A percentile compares a stretch with the other conserved stretches of the same genome.
phyloP scores from a whole-genome alignment of 805 yeast species.

The Starmerella kuoi region DNA sequence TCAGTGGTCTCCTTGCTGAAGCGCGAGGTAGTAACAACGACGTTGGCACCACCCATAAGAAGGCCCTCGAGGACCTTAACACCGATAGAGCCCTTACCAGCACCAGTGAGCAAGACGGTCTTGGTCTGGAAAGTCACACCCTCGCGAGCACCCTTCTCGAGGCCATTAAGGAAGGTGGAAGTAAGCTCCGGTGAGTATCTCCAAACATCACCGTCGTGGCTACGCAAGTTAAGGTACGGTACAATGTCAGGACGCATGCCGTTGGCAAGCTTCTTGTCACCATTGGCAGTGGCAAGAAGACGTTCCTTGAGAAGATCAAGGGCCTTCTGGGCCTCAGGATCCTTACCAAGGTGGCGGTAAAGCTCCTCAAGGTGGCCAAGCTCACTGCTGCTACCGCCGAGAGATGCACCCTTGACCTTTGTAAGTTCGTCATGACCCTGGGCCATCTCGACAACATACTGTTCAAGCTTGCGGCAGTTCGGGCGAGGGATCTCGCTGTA shows the following conservation, averaged over 20 bases:
- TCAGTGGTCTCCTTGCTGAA: conserved; percentile 90
- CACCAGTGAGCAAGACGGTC: conserved; percentile 89
- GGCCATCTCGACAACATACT: conserved; percentile 93
- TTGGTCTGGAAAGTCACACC: conserved; percentile 85
- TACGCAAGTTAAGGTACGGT: conserved; percentile 89
- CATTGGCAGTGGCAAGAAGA: conserved; percentile 6
- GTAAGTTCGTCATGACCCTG: conserved; percentile 74
- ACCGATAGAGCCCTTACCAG: conserved; percentile 98
- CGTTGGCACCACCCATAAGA: conserved; percentile 95
- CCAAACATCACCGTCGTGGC: conserved; percentile 67
- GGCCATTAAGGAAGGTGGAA: conserved; percentile 68
- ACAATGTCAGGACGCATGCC: conserved; percentile 48
- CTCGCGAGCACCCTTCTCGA: conserved; percentile 87
- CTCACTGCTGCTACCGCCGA: conserved; percentile 30
- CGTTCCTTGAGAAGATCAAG: conserved; percentile 22
- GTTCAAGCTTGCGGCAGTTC: conserved; percentile 85
- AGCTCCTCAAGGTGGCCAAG: conserved; percentile 33
- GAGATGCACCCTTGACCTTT: conserved; percentile 31
- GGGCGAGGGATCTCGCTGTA: conserved; percentile 81
- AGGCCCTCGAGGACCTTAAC: conserved; percentile 92
- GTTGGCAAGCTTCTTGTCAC: conserved; percentile 15
- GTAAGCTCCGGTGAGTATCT: conserved; percentile 69
- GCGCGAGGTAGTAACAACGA: conserved; percentile 89
- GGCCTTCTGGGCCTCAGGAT: conserved; percentile 22
- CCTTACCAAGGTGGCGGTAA: conserved; percentile 19